These are phyloP conservation scores for Lactarius akahatsu DNA, from an alignment of 768 basidiomycete genomes.

Conservation along the genomic window DNA sequence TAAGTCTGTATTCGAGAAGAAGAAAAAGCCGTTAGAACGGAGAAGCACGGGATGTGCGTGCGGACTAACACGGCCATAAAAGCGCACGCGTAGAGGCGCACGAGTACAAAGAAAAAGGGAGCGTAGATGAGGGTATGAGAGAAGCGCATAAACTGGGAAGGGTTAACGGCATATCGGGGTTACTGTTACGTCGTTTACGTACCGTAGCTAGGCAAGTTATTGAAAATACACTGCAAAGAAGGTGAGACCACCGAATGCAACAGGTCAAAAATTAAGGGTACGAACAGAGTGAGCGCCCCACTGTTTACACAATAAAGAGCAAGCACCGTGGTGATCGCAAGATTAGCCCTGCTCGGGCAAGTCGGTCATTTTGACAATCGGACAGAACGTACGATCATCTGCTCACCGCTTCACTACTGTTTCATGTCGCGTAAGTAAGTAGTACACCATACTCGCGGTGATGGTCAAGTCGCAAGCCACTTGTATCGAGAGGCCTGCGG, in stretches of 20 bases:
- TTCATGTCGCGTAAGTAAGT: background rate
- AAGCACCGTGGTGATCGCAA: background rate
- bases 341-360: background rate
- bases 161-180: background rate
- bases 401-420: constrained; percentile 6
- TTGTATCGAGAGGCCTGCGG: background rate
- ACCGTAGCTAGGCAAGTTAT: constrained; percentile 2
- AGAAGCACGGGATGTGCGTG: background rate
- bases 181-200: background rate
- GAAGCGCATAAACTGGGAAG: background rate
- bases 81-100: constrained; percentile 7
- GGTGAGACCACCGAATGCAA: background rate
- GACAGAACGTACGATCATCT: background rate
- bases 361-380: background rate
- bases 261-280: background rate
- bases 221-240: constrained; percentile 10
- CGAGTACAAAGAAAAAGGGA: constrained; percentile 8
- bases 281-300: background rate
- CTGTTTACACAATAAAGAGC: constrained; percentile 10
- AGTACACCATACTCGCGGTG: constrained; percentile 10
- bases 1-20: background rate
- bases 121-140: constrained; percentile 9
- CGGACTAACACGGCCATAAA: constrained; percentile 10
- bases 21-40: background rate
- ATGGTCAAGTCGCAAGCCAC: constrained; percentile 13